Evolutionary conservation across 257 asterid genomes (phyloP), one percentile per base, ranked within the genome.

Genomic region (Jacaranda copaia): DNA sequence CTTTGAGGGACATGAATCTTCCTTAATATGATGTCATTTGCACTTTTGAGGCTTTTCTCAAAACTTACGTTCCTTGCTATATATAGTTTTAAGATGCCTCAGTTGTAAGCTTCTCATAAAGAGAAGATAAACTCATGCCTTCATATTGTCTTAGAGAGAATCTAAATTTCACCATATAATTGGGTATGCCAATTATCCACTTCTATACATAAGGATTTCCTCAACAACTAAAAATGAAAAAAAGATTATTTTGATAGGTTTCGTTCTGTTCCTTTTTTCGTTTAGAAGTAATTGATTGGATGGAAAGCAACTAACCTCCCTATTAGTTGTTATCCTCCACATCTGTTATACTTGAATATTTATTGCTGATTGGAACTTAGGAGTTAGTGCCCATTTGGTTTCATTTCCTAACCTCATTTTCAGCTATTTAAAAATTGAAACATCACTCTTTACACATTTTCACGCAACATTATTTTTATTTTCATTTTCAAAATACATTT

Each of bases 21-120:
- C 4, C 16, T 39, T 55, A 60, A 39, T 71, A 20, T 51, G 7
- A 48, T 68, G 5, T 10, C n/a, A 45, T 19, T 10, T 52, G 40
- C 36, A 15, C 38, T 15, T 25, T 12, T 15, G 8, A 45, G 60
- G 60, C 61, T 32, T 43, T 42, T 45, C 56, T 20, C 46, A 9
- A 13, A 16, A 16, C 55, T 36, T 43, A 12, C 18, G 14, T 16
- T 40, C 53, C 72, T 42, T 45, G 55, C 3, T 45, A 0, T 43
- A 43, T 39, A 8, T 9, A 15, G 4, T 11, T 42, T 16, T 16
- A n/a, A 16, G 35, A 65, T 65, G 36, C 53, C 53, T 39, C 57
- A 45, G 52, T 65, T 67, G 72, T 67, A 46, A 43, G 57, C 36
- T 46, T 43, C 72, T 43, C 46, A 13, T 43, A 14, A 43, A 43